phyloP scores from a whole-genome alignment of 2,329 filamentous ascomycete species.

The Nigrograna mackinnonii region DNA sequence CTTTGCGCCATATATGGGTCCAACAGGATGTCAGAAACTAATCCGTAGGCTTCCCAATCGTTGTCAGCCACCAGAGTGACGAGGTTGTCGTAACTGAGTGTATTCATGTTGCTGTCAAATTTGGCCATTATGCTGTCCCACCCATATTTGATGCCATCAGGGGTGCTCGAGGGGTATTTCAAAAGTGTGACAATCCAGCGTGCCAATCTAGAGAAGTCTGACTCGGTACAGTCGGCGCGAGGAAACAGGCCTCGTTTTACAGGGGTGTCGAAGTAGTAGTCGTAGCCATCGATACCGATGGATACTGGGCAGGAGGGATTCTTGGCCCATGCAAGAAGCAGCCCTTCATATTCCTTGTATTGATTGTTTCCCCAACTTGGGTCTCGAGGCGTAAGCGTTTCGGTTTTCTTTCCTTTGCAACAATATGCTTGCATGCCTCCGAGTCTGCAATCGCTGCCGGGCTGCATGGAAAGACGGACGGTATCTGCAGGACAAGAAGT shows the following conservation, averaged over 20 bases:
- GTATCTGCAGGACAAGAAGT: background rate
- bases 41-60: too few relatives aligned
- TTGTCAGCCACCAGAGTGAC: too few relatives aligned
- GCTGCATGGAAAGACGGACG: background rate
- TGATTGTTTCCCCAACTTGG: background rate
- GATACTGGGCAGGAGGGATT: background rate
- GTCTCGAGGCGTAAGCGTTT: background rate
- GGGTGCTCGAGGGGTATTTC: background rate
- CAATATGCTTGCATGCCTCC: background rate
- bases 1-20: background rate
- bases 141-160: background rate
- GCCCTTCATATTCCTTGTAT: background rate
- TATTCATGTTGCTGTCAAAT: background rate
- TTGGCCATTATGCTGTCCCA: background rate
- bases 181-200: background rate
- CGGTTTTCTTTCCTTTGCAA: background rate
- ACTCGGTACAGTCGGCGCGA: background rate
- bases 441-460: background rate
- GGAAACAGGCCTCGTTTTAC: too few relatives aligned
- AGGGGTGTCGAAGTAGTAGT: background rate
- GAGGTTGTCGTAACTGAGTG: background rate
- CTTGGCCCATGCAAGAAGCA: background rate
- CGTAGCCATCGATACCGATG: background rate
- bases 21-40: background rate
- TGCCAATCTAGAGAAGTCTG: background rate